Conservation (phyloP, 805 yeast genomes). For the Candida schatavii region DNA sequence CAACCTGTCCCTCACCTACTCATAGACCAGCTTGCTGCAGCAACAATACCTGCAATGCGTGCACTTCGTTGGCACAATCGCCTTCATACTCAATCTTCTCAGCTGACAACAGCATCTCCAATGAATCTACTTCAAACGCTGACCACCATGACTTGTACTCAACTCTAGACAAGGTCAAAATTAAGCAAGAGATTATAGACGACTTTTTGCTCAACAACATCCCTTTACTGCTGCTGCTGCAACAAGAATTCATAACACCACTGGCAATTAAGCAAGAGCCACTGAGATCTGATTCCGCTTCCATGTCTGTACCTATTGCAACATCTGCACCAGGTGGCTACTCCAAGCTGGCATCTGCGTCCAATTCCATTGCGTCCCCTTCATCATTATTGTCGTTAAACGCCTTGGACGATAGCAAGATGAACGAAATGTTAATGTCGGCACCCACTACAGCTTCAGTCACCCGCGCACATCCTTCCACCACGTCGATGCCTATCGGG, state of each 20-base stretch:
- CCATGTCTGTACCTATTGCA: too few relatives aligned
- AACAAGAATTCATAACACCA: constrained; percentile 3
- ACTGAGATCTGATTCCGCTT: background rate
- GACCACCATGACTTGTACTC: constrained; percentile 11
- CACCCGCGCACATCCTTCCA: too few relatives aligned
- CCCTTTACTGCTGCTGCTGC: constrained; percentile 15
- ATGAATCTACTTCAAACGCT: constrained; percentile 12
- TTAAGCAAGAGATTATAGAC: constrained; percentile 40
- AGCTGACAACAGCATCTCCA: constrained; percentile 15
- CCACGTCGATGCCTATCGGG: too few relatives aligned
- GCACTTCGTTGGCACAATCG: constrained; percentile 17
- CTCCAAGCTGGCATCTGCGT: background rate
- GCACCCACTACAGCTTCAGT: too few relatives aligned
- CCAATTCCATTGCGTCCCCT: constrained; percentile 24
- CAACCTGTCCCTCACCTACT: background rate
- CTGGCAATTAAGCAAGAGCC: background rate
- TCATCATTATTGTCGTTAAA: constrained; percentile 33
- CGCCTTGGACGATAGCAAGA: constrained; percentile 14
- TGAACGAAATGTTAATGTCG: background rate
- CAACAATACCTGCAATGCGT: constrained; percentile 1
- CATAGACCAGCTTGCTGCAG: constrained; percentile 1
- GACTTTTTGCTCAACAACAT: constrained; percentile 38
- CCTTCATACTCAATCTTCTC: constrained; percentile 27
- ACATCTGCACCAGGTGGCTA: background rate
- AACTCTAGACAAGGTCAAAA: constrained; percentile 18